phyloP scores from a whole-genome alignment of 2,329 filamentous ascomycete species.

The Xylaria sp. region DNA sequence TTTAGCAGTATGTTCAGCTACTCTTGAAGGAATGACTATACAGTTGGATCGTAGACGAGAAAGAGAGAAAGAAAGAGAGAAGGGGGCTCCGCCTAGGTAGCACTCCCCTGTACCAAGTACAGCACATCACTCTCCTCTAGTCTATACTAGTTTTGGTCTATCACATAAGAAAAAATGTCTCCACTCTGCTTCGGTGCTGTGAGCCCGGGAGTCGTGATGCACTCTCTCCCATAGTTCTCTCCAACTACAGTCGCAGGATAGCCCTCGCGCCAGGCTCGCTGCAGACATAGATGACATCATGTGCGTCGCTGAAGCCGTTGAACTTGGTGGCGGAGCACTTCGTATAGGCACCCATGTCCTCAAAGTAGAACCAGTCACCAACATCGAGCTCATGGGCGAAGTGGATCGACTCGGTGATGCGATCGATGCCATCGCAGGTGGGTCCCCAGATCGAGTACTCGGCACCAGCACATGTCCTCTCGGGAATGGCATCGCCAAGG shows the following conservation, averaged over 20 bases:
- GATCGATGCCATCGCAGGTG: constrained; percentile 97
- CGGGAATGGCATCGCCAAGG: constrained; percentile 59
- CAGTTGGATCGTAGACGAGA: not conserved
- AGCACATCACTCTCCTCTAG: constrained; percentile 18
- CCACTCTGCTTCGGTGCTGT: constrained; percentile 10
- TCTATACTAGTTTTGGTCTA: constrained; percentile 31
- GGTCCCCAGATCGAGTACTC: constrained; percentile 99
- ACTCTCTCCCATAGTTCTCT: not conserved
- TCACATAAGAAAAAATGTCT: constrained; percentile 5
- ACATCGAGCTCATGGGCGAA: constrained; percentile 84
- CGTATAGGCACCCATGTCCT: constrained; percentile 98
- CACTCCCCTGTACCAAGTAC: not conserved
- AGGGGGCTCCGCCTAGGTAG: constrained; percentile 10
- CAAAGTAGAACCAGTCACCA: constrained; percentile 98
- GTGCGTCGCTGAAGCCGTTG: constrained; percentile 94
- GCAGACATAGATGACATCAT: constrained; percentile 94
- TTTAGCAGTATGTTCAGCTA: constrained; percentile 19
- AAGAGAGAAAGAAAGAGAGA: constrained; percentile 1
- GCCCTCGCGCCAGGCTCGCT: constrained; percentile 89
- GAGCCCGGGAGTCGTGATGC: constrained; percentile 5
- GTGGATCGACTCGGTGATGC: constrained; percentile 83
- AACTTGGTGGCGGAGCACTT: constrained; percentile 98
- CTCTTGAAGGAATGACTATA: constrained; percentile 10
- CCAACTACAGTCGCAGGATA: constrained; percentile 62
- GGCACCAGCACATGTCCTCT: constrained; percentile 60